phyloP scores from a whole-genome alignment of 176 grass and related monocot genomes.

The Triticum turgidum region DNA sequence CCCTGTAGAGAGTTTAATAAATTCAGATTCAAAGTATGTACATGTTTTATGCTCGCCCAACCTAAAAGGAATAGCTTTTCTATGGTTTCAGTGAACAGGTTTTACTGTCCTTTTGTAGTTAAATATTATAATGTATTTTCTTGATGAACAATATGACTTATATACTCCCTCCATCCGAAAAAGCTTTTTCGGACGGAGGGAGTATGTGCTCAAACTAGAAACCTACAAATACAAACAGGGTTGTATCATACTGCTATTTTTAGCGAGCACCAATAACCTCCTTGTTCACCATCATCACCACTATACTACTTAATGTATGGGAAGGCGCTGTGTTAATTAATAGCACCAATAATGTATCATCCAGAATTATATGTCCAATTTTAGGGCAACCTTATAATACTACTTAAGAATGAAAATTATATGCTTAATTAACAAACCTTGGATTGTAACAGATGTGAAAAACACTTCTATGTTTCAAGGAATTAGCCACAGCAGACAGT shows the following conservation, averaged over 20 bases:
- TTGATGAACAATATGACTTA: background rate
- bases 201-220: background rate
- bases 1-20: constrained; percentile 38
- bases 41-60: background rate
- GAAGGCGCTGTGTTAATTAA: too few species aligned
- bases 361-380: background rate
- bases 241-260: background rate
- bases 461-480: constrained; percentile 53
- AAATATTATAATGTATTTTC: background rate
- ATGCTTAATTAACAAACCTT: constrained; percentile 51
- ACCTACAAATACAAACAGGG: background rate
- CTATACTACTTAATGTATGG: too few species aligned
- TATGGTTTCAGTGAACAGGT: background rate
- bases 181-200: too few species aligned
- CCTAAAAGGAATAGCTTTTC: background rate
- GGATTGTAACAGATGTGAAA: constrained; percentile 90
- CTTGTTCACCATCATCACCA: background rate
- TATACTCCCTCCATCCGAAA: background rate
- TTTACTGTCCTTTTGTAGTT: background rate
- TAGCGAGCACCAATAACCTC: background rate
- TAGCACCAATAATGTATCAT: background rate
- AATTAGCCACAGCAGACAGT: constrained; percentile 50
- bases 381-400: background rate
- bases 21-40: background rate
- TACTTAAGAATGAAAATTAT: background rate